Percentiles rank a stretch among this genome's conserved stretches.
These are phyloP conservation scores for Kodamaea restingae DNA, from an alignment of 805 yeast genomes.

Conservation along the genomic window DNA sequence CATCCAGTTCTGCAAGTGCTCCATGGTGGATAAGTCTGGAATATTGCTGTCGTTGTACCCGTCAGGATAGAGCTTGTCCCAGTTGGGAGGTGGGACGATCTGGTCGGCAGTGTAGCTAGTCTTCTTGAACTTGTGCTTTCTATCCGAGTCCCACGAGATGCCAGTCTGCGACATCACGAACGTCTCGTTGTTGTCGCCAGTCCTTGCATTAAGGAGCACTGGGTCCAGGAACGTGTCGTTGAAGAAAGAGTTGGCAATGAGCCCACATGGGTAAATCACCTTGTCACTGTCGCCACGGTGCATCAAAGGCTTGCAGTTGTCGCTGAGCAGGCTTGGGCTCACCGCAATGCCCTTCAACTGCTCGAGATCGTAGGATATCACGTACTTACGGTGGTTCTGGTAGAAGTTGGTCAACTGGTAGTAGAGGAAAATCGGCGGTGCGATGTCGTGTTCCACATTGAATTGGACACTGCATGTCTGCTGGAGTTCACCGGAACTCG, in stretches of 20 bases:
- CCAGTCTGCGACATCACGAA: constrained; percentile 47
- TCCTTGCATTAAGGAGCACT: constrained; percentile 40
- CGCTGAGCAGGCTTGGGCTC: constrained; percentile 42
- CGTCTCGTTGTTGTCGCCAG: constrained; percentile 41
- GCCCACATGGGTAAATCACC: constrained; percentile 83
- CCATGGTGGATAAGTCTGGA: constrained; percentile 74
- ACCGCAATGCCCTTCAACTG: constrained; percentile 81
- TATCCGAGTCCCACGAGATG: constrained; percentile 85
- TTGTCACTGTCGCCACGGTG: constrained; percentile 30
- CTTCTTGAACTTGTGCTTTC: constrained; percentile 58
- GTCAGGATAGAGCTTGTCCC: constrained; percentile 74
- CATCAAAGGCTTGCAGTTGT: constrained; percentile 34
- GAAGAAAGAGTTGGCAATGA: constrained; percentile 88
- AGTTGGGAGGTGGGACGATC: constrained; percentile 92
- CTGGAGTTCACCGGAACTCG: constrained; percentile 33
- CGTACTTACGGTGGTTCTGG: constrained; percentile 94
- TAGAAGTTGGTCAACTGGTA: constrained; percentile 86
- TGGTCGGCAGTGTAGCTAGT: constrained; percentile 64
- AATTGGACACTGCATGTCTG: constrained; percentile 64
- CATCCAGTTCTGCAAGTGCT: constrained; percentile 95
- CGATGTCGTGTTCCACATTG: constrained; percentile 64
- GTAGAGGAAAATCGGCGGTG: constrained; percentile 70
- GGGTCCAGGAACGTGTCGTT: constrained; percentile 77
- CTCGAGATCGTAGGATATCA: constrained; percentile 71
- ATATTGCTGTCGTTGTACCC: constrained; percentile 84